phyloP scores from a whole-genome alignment of 495 filamentous ascomycete genomes.

The Annulohypoxylon moriforme region DNA sequence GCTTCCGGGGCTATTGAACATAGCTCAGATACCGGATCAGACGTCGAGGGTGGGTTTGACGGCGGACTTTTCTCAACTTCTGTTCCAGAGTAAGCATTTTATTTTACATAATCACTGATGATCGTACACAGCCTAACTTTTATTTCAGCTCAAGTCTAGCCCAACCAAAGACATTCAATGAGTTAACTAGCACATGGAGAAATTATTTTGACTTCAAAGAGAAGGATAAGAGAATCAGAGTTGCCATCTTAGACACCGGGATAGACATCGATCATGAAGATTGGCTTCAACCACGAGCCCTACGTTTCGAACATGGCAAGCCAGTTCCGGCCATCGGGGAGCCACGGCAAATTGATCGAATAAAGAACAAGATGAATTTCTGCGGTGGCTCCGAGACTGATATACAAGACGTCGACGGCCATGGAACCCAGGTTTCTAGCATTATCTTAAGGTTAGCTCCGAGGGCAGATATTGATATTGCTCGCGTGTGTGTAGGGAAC shows the following conservation, averaged over 20 bases:
- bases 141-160: background rate
- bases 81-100: background rate
- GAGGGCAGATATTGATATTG: slow-evolving; percentile 1
- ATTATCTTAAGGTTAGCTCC: slow-evolving; percentile 15
- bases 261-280: slow-evolving; percentile 15
- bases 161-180: slow-evolving; percentile 7
- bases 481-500: slow-evolving; percentile 10
- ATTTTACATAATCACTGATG: background rate
- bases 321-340: slow-evolving; percentile 3
- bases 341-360: slow-evolving; percentile 10
- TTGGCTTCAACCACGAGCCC: slow-evolving; percentile 8
- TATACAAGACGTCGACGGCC: slow-evolving; percentile 8
- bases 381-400: slow-evolving; percentile 1
- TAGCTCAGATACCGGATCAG: background rate
- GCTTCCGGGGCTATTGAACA: background rate
- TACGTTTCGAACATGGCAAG: background rate
- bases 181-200: background rate
- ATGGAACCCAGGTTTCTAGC: slow-evolving; percentile 10
- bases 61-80: slow-evolving; percentile 3
- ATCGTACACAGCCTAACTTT: background rate
- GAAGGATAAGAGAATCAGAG: slow-evolving; percentile 3
- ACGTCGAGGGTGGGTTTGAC: slow-evolving; percentile 8
- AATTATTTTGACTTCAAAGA: slow-evolving; percentile 12
- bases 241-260: slow-evolving; percentile 11
- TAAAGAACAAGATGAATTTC: slow-evolving; percentile 11